These are phyloP conservation scores for Lagenidium giganteum DNA, from an alignment of 352 stramenopile species.

Conservation along the genomic window DNA sequence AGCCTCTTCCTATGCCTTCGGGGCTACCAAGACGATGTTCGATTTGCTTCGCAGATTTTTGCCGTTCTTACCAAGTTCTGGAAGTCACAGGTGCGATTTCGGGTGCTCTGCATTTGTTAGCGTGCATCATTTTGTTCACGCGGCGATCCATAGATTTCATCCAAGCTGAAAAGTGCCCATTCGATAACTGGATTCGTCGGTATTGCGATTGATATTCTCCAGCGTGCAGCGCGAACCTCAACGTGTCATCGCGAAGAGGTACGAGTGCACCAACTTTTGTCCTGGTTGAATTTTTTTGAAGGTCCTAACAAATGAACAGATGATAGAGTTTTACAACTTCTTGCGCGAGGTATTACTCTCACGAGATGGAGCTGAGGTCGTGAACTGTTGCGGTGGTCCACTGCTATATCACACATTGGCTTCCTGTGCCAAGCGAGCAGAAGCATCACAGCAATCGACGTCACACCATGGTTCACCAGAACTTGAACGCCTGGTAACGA, in stretches of 20 bases:
- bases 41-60: constrained; percentile 52
- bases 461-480: too few relatives aligned
- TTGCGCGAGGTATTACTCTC: constrained; percentile 46
- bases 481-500: too few relatives aligned
- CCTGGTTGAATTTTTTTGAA: too few relatives aligned
- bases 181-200: constrained; percentile 52
- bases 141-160: constrained; percentile 1
- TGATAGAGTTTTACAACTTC: constrained; percentile 62
- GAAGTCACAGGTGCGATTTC: constrained; percentile 25
- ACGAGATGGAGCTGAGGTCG: constrained; percentile 37
- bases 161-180: constrained; percentile 33
- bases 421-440: too few relatives aligned
- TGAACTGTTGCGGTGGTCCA: constrained; percentile 43
- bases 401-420: constrained; percentile 22
- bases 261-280: neutral
- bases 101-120: neutral
- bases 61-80: constrained; percentile 49
- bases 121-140: neutral
- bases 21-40: constrained; percentile 31
- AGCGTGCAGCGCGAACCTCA: constrained; percentile 2
- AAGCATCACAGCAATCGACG: too few relatives aligned
- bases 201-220: constrained; percentile 46
- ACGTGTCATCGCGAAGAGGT: neutral
- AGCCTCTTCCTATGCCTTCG: constrained; percentile 65
- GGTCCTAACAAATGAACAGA: too few relatives aligned